Evolutionary conservation across 1,284 basidiomycete genomes (phyloP), one percentile per base, ranked within the genome.

Genomic region (Ganoderma leucocontextum): DNA sequence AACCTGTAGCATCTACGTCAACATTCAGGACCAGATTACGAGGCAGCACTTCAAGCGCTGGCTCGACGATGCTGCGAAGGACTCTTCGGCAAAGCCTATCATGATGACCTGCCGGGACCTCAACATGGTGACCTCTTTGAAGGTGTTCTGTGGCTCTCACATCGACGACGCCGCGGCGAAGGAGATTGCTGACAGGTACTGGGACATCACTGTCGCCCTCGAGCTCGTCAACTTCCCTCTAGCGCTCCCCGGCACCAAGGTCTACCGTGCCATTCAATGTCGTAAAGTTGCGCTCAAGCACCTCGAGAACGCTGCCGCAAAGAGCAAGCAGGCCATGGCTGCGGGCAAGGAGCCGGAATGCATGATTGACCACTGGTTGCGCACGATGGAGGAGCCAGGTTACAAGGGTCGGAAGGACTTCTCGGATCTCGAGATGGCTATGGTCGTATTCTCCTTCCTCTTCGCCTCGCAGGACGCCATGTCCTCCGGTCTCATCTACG

Each of bases 201-300:
- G 97, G 97, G 86, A 88, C 70, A 98, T 99, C 81, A 99, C 97
- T 19, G 84, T 91, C 74, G 95, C 97, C 1, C 91, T 99, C 58
- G 96, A 99, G 81, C 93, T 99, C 67, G 97, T 99, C 86, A 99
- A 99, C 86, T 99, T 99, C 86, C 97, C 97, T 33, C 84, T 99
- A 71, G 92, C 96, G n/a, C 75, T 97, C 60, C 96, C 96, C 39
- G 98, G 98, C 39, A 99, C 97, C 67, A 99, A 99, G 81, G 91
- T 99, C 62, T 99, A 95, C 85, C 94, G 92, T 72, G 97, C 97
- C 1, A 94, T 97, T 76, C 91, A 98, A 82, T 95, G 96, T 6
- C 91, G 97, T 78, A 99, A 98, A 81, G 85, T 86, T 58, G 95
- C 95, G 9, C 89, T 97, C 85, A 87, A 89, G 77, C 95, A 93